Evolutionary conservation across 768 basidiomycete species (phyloP).

Genomic region (Goffeauzyma gilvescens): DNA sequence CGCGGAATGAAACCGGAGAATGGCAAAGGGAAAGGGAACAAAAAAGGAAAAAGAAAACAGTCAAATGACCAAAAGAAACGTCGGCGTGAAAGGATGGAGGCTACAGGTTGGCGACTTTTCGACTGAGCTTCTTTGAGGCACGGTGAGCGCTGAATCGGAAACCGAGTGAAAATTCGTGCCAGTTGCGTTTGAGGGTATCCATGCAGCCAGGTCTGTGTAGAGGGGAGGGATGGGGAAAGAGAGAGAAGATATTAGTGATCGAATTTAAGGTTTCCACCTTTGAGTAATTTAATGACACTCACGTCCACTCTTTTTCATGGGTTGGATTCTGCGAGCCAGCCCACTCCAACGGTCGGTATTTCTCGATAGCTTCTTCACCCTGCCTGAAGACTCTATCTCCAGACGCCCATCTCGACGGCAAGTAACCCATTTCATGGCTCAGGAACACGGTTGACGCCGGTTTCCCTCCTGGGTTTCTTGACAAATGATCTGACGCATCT

Average conservation of each 20-base stretch:
- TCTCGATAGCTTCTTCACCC: constrained; percentile 27
- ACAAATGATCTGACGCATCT: too few relatives aligned
- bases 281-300: too few relatives aligned
- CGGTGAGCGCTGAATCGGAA: constrained; percentile 27
- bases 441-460: constrained; percentile 16
- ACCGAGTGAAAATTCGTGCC: constrained; percentile 26
- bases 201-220: constrained; percentile 17
- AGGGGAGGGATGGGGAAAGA: not conserved
- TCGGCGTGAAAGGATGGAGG: too few relatives aligned
- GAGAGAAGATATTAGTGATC: not conserved
- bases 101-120: constrained; percentile 17
- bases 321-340: constrained; percentile 22
- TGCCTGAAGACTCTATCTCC: constrained; percentile 22
- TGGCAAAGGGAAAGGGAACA: too few relatives aligned
- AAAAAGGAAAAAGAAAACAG: too few relatives aligned
- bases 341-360: constrained; percentile 31
- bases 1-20: too few relatives aligned
- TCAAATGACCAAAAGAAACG: too few relatives aligned
- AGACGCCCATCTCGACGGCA: constrained; percentile 28
- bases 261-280: too few relatives aligned
- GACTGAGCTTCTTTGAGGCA: constrained; percentile 27
- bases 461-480: constrained; percentile 7
- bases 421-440: constrained; percentile 22
- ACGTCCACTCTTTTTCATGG: constrained; percentile 29
- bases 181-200: constrained; percentile 25